These are phyloP conservation scores for Termitomyces sp. DNA, from an alignment of 768 basidiomycete species.

Conservation along the genomic window DNA sequence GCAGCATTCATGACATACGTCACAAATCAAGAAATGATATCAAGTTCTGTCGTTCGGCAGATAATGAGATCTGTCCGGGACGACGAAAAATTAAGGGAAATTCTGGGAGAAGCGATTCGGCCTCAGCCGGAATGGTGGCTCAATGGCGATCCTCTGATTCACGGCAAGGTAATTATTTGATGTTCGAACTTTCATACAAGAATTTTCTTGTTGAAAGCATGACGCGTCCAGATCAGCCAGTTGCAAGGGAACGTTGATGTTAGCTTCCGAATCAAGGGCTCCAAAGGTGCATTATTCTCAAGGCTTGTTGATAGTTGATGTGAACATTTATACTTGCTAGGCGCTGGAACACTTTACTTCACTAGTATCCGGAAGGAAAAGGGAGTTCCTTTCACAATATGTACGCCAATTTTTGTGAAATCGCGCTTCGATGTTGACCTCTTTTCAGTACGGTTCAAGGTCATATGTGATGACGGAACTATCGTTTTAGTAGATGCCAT, in stretches of 20 bases:
- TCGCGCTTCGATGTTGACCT: not conserved
- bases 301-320: not conserved
- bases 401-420: constrained; percentile 36
- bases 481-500: constrained; percentile 39
- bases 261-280: constrained; percentile 72
- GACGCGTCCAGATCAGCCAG: constrained; percentile 54
- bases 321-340: constrained; percentile 28
- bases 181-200: not conserved
- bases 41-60: constrained; percentile 70
- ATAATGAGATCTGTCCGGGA: constrained; percentile 59
- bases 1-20: constrained; percentile 63
- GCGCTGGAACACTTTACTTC: constrained; percentile 76
- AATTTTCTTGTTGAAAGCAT: not conserved
- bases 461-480: constrained; percentile 60
- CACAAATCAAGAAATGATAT: constrained; percentile 75
- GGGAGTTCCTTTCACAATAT: constrained; percentile 62
- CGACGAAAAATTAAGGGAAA: constrained; percentile 43
- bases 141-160: constrained; percentile 72
- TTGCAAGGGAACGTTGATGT: constrained; percentile 76
- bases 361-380: constrained; percentile 79
- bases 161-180: constrained; percentile 56
- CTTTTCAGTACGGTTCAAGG: constrained; percentile 57
- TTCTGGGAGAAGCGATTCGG: constrained; percentile 63
- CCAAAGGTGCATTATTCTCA: constrained; percentile 45
- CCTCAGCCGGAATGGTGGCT: constrained; percentile 70